Base-by-base conservation (phyloP, 2,329 filamentous ascomycete species). In the Gyromitra esculenta region DNA sequence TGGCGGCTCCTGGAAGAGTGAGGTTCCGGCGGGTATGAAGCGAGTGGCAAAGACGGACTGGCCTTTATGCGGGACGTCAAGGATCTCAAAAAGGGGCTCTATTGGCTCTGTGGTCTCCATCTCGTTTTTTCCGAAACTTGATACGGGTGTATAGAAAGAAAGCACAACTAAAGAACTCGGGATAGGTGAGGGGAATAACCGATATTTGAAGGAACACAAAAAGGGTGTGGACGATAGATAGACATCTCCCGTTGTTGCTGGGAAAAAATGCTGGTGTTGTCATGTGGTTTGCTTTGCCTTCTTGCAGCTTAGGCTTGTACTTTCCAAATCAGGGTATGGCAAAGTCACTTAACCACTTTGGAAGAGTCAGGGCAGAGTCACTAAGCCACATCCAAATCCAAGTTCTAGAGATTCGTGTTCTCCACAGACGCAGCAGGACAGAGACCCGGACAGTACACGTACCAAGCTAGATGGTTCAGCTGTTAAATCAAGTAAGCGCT, bases 1-100 rank as follows among this genome's bases (percentile, higher is more conserved):
- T 15, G 77, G 77, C 2, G 52, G 54, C 31, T 75, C 75, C 1
- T 75, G 37, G 52, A 79, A 74, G 35, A 79, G 67, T 45, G 69
- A 59, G 21, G 77, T 79, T 11, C 65, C 64, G 8, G 68, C 62
- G 11, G 67, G 72, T 59, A 79, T 79, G 13, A 65, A 67, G 11
- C 50, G 31, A 13, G 68, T 65, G 37, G 77, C 75, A 35, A 79
- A 72, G 25, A 76, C 63, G 1, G 66, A 71, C 2, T 78, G 62
- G 45, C 77, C 77, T 39, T 78, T 78, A 9, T 67, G 18, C 13
- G 71, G 71, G 43, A 79, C 37, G 7, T 66, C 25, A 45, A 54
- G 66, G 57, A 79, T 41, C 25, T 54, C 60, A 39, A 79, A 79
- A 50, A 57, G 59, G 3, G 65, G 52, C 4, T 52, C 31, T 43